Evolutionary conservation across 352 stramenopile species (phyloP), one percentile per base, ranked within the genome.

Genomic region (Phytophthora kernoviae): DNA sequence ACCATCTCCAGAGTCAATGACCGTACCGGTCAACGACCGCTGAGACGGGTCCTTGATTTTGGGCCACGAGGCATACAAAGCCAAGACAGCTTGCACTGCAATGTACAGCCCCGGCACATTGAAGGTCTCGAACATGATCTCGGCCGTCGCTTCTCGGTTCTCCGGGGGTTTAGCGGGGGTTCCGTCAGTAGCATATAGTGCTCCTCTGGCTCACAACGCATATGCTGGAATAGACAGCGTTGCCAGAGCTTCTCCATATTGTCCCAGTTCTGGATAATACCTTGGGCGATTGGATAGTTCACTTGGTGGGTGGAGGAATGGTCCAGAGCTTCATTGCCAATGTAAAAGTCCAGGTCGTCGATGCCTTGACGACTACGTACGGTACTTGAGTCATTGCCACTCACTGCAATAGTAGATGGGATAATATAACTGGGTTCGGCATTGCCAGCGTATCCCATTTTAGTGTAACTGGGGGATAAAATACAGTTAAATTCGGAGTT

Each of bases 61-160:
- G 24, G 94, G 93, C 93, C 93, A 98, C 26, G 87, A 97, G 15
- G 96, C 95, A 54, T 96, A 96, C 21, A 98, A 79, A 20, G 94
- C 93, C 45, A 99, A 70, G 45, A 99, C 94, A 9, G 96, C 95
- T 68, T 99, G 96, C 24, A 97, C 88, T n/a, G 87, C 91, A 57
- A 98, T 98, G 77, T 98, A 98, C 17, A 98, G 72, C 0, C 88
- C 92, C 0, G 94, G 94, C 2, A 98, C 94, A 67, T 98, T 98
- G 67, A 98, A 98, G 22, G 94, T 98, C 76, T 98, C 94, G 56
- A 98, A 98, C 92, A 98, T 98, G 73, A 98, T 97, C 79, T 98
- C 93, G 30, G 93, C 95, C 27, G 94, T 98, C 48, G 93, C 90
- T 64, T 99, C 95, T 36, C 90, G 80, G 75, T 99, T 98, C 79